Evolutionary conservation across 371 early-diverging fungal species (phyloP).

Genomic region (Saksenaea vasiformis): DNA sequence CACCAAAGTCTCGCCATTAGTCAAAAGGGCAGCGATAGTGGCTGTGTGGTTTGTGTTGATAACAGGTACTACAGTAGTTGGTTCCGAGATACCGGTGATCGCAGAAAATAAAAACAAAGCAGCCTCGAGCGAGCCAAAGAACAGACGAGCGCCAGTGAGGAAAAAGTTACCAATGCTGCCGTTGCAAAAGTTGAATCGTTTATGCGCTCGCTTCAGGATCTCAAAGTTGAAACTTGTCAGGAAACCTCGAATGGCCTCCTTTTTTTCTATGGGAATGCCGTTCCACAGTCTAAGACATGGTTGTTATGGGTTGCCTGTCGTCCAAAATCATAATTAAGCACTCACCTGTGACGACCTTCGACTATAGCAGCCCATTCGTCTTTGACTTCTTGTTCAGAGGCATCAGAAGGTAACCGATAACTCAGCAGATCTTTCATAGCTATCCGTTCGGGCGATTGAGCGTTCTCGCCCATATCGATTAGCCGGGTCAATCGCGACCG

Average conservation of each 20-base stretch:
- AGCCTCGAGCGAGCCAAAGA: constrained; percentile 68
- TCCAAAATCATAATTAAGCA: constrained; percentile 1
- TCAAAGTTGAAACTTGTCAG: constrained; percentile 68
- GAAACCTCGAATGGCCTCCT: constrained; percentile 73
- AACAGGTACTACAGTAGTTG: constrained; percentile 62
- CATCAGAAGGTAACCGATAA: constrained; percentile 61
- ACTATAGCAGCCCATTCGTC: constrained; percentile 66
- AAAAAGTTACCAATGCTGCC: constrained; percentile 80
- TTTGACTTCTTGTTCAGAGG: constrained; percentile 46
- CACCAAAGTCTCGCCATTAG: constrained; percentile 52
- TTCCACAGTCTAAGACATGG: constrained; percentile 49
- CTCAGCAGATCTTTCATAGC: constrained; percentile 66
- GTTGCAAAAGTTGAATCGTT: constrained; percentile 71
- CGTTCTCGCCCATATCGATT: constrained; percentile 36
- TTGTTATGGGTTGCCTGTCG: not conserved
- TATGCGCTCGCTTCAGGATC: constrained; percentile 63
- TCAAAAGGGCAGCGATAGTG: constrained; percentile 63
- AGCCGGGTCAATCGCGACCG: constrained; percentile 61
- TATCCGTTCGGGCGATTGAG: constrained; percentile 29
- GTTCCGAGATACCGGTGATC: constrained; percentile 60
- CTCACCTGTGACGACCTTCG: constrained; percentile 62
- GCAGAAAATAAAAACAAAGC: constrained; percentile 68
- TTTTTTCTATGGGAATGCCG: constrained; percentile 60
- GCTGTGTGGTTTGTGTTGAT: constrained; percentile 62
- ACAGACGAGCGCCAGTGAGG: constrained; percentile 70